phyloP scores from a whole-genome alignment of 495 filamentous ascomycete genomes.

The Bacidia rubella region DNA sequence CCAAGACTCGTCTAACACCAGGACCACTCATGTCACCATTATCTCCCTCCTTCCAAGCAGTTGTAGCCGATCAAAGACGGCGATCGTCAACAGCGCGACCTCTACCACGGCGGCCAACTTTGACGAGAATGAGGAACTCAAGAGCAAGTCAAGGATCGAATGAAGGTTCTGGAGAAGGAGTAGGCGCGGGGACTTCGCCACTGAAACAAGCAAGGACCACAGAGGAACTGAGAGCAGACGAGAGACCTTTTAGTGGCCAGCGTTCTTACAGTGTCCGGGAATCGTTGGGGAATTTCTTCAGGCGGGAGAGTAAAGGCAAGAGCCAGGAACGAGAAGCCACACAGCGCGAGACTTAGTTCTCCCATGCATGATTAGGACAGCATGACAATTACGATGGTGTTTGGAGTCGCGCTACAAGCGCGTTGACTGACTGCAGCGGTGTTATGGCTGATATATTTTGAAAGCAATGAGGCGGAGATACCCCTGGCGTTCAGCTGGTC shows the following conservation, averaged over 20 bases:
- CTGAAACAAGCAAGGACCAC: background rate
- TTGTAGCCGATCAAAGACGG: constrained; percentile 49
- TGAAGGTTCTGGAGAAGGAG: background rate
- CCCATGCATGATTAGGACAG: background rate
- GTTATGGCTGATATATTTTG: too few species aligned
- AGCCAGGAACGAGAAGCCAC: background rate
- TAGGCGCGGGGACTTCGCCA: constrained; percentile 1
- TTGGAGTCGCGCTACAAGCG: too few species aligned
- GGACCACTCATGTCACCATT: constrained; percentile 37
- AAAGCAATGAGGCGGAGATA: too few species aligned
- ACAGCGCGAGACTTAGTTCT: background rate
- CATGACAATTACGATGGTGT: too few species aligned
- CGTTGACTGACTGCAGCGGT: too few species aligned
- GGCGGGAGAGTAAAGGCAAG: constrained; percentile 11
- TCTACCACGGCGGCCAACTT: constrained; percentile 7
- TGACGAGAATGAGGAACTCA: constrained; percentile 7
- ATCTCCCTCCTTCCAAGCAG: constrained; percentile 41
- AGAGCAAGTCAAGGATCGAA: constrained; percentile 5
- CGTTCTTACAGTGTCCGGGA: constrained; percentile 14
- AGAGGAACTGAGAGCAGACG: background rate
- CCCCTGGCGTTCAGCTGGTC: too few species aligned
- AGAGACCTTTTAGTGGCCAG: background rate
- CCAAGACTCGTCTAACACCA: constrained; percentile 31
- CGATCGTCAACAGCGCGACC: constrained; percentile 29
- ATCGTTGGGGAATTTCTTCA: constrained; percentile 11